Percentiles rank a stretch among this genome's conserved stretches.
phyloP scores from a whole-genome alignment of 2,329 filamentous ascomycete species.

The Hypoxylon sp. region DNA sequence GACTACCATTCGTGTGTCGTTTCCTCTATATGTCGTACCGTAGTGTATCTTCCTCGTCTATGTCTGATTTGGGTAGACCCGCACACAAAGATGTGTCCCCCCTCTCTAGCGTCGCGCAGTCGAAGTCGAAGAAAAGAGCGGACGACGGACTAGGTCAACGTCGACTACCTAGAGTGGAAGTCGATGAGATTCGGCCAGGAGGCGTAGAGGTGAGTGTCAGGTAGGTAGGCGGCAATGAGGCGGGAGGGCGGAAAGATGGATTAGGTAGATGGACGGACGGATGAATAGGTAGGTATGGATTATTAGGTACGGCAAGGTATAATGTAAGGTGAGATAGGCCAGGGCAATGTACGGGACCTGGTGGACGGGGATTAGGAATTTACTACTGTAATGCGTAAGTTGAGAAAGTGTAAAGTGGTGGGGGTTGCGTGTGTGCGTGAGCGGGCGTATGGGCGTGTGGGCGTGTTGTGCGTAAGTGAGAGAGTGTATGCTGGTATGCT shows the following conservation, averaged over 20 bases:
- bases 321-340: conserved; percentile 5
- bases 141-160: conserved; percentile 32
- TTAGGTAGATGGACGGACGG: conserved; percentile 19
- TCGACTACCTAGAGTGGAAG: conserved; percentile 17
- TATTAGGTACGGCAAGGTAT: conserved; percentile 32
- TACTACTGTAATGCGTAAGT: conserved; percentile 29
- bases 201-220: background rate
- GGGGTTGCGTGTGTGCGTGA: conserved; percentile 13
- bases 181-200: background rate
- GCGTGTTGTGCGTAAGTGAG: background rate
- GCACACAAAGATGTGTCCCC: conserved; percentile 25
- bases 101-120: conserved; percentile 32
- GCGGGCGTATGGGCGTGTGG: conserved; percentile 16
- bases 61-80: conserved; percentile 28
- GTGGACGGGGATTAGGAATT: conserved; percentile 33
- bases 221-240: conserved; percentile 7
- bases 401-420: conserved; percentile 20
- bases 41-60: conserved; percentile 26
- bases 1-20: conserved; percentile 44
- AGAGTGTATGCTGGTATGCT: conserved; percentile 4
- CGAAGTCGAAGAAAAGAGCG: conserved; percentile 26
- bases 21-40: conserved; percentile 28
- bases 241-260: conserved; percentile 11
- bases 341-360: conserved; percentile 6
- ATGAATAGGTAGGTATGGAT: conserved; percentile 29